Evolutionary conservation across 2,329 filamentous ascomycete species (phyloP).

Genomic region (Cladorrhinum sp.): DNA sequence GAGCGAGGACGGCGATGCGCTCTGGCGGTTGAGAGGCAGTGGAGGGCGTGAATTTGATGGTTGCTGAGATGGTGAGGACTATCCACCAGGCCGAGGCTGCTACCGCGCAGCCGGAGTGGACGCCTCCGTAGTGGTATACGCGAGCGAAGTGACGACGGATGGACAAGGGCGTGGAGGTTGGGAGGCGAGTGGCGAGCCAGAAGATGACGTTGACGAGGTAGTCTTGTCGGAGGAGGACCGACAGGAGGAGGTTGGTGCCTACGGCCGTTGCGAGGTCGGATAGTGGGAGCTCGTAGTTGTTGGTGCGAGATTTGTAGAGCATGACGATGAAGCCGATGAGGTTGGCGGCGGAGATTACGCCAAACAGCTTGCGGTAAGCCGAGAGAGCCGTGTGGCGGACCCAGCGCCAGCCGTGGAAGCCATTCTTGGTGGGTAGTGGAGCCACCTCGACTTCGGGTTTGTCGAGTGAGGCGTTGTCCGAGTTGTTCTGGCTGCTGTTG

Average conservation of each 20-base stretch:
- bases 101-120: constrained; percentile 41
- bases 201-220: constrained; percentile 45
- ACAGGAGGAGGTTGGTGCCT: constrained; percentile 47
- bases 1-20: constrained; percentile 34
- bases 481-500: constrained; percentile 27
- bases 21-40: constrained; percentile 42
- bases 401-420: constrained; percentile 38
- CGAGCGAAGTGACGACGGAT: constrained; percentile 12
- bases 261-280: constrained; percentile 28
- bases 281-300: constrained; percentile 1
- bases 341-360: constrained; percentile 49
- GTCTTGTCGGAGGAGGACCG: constrained; percentile 54
- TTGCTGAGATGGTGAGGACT: constrained; percentile 8
- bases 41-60: constrained; percentile 18
- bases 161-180: constrained; percentile 9
- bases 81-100: constrained; percentile 10
- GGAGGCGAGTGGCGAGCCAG: constrained; percentile 19
- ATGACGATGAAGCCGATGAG: constrained; percentile 43
- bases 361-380: constrained; percentile 44
- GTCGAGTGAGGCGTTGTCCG: constrained; percentile 20
- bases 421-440: constrained; percentile 40
- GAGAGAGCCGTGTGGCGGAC: constrained; percentile 45
- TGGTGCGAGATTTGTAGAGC: constrained; percentile 27
- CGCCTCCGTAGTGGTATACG: constrained; percentile 50
- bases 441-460: constrained; percentile 10